Base-by-base conservation (phyloP, 2,329 filamentous ascomycete species). In the Fusarium equiseti region DNA sequence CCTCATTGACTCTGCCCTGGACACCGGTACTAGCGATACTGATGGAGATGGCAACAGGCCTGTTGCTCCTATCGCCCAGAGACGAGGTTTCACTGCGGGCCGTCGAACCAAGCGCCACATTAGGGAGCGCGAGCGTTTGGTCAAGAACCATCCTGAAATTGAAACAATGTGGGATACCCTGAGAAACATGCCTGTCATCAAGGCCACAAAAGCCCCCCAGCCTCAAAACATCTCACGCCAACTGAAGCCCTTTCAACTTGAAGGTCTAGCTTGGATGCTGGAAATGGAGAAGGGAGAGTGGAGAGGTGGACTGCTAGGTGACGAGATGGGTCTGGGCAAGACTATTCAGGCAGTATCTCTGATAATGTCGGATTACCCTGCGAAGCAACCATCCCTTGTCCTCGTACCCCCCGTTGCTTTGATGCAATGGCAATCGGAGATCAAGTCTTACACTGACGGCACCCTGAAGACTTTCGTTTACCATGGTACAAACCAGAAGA, bases 321-420 rank as follows among this genome's bases (percentile, higher is more conserved):
- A 99, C 74, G 96, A 99, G 81, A 99, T 99, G 96, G 96, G 96
- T 9, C 92, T 99, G 82, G 96, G 96, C 52, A 99, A 99, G 83
- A 99, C 96, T 0, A 98, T 99, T 53, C 96, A 99, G 81, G 95
- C 96, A 4, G 96, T 99, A 20, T 98, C 95, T 5, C 87, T 99
- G 46, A 94, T 99, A 80, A 98, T 98, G 96, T 98, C 95, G 1
- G 95, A 98, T 78, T 98, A 93, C 75, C 95, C 95, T 6, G 92
- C 90, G 24, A 92, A 91, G 73, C 83, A 91, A 58, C 95, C 96
- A 2, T 92, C 94, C 0, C 85, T 98, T 6, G 95, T 98, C 3
- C 87, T 98, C 35, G 94, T 97, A 1, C 95, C 95, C 1, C 95
- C 95, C 1, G 95, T 98, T 43, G 95, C 95, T 43, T 83, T 98